A percentile compares a stretch with the other conserved stretches of the same genome.
These are phyloP conservation scores for Globisporangium megalacanthum DNA, from an alignment of 352 stramenopile genomes.

Conservation along the genomic window DNA sequence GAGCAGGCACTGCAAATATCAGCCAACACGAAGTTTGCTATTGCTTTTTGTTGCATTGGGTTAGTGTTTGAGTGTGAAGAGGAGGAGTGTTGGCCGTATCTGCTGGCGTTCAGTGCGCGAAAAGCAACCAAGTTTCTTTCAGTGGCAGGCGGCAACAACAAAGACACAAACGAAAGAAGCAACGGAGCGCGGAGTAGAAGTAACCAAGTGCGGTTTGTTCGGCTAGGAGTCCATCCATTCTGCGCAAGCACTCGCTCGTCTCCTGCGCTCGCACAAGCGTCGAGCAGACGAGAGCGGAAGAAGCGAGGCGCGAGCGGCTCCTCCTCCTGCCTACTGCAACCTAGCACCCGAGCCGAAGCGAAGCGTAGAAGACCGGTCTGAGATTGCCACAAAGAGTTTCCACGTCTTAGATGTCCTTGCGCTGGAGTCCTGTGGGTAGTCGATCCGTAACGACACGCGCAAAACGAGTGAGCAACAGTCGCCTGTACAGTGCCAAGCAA, in stretches of 20 bases:
- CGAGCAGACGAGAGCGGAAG: not conserved
- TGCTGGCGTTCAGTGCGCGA: no score
- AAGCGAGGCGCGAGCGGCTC: not conserved
- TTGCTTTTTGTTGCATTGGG: conserved; percentile 3
- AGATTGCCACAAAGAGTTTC: conserved; percentile 45
- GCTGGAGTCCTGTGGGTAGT: conserved; percentile 65
- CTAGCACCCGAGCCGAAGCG: conserved; percentile 10
- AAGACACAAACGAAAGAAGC: conserved; percentile 2
- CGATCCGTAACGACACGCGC: no score
- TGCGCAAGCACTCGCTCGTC: conserved; percentile 7
- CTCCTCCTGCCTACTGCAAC: conserved; percentile 2
- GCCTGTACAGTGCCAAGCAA: not conserved
- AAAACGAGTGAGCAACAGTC: no score
- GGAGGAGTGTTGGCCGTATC: no score
- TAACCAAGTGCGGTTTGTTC: conserved; percentile 17
- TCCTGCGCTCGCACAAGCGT: conserved; percentile 2
- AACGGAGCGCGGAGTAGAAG: conserved; percentile 2
- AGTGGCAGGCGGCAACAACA: conserved; percentile 1
- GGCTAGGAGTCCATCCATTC: conserved; percentile 10
- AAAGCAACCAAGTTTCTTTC: no score
- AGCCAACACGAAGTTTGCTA: conserved; percentile 12
- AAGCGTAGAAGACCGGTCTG: conserved; percentile 81
- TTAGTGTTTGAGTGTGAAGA: not conserved
- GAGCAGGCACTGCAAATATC: not conserved
- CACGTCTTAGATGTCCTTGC: conserved; percentile 89